These are phyloP conservation scores for Eucalyptus decipiens DNA, from an alignment of 345 rosid genomes.

Conservation along the genomic window DNA sequence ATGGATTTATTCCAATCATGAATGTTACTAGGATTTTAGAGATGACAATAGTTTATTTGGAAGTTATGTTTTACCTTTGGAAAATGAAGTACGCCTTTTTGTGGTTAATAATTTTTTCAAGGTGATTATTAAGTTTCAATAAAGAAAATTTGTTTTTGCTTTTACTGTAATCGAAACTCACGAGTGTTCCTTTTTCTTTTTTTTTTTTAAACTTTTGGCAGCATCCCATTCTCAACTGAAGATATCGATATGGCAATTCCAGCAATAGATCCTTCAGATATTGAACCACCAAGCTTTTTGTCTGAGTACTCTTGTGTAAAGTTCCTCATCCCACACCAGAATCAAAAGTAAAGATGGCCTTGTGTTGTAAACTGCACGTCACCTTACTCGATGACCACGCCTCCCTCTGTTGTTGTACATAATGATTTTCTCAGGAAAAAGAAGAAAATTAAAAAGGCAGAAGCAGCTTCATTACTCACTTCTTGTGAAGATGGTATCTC, in stretches of 20 bases:
- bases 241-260: conserved; percentile 95
- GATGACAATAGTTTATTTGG: not conserved
- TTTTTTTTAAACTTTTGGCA: conserved; percentile 6
- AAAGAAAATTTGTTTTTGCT: not conserved
- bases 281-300: conserved; percentile 43
- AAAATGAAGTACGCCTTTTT: not conserved
- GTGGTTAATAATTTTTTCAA: not conserved
- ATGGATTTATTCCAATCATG: not conserved
- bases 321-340: conserved; percentile 22
- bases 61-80: not conserved
- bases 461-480: not conserved
- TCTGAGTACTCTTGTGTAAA: conserved; percentile 61
- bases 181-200: not conserved
- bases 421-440: not conserved
- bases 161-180: not conserved
- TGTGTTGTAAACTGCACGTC: not conserved
- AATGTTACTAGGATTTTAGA: not conserved
- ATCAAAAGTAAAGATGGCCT: not conserved
- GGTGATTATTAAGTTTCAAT: not conserved
- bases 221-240: conserved; percentile 94
- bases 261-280: conserved; percentile 53
- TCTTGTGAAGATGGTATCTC: not conserved
- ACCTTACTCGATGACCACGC: not conserved
- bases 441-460: not conserved
- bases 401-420: not conserved